Percentiles rank a stretch among this genome's conserved stretches.
phyloP scores from a whole-genome alignment of 805 yeast species.

The Spathaspora arborariae region DNA sequence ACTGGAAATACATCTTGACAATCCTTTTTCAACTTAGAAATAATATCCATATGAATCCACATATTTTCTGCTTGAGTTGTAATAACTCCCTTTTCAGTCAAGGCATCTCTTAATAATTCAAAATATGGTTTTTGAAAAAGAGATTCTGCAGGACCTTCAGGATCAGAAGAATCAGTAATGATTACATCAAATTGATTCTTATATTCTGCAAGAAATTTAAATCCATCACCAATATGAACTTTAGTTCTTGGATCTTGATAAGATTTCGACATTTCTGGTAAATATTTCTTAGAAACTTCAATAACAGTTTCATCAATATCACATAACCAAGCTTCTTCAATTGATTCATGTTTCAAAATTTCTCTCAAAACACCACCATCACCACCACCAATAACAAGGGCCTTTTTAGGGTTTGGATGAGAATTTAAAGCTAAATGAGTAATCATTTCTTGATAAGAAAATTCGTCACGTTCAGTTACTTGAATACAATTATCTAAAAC shows the following conservation, averaged over 20 bases:
- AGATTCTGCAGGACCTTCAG: slow-evolving; percentile 96
- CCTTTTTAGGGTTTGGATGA: slow-evolving; percentile 92
- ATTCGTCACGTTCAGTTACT: slow-evolving; percentile 96
- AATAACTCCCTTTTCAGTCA: slow-evolving; percentile 86
- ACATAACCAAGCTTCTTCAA: slow-evolving; percentile 87
- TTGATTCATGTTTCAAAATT: slow-evolving; percentile 79
- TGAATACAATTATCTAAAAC: slow-evolving; percentile 95
- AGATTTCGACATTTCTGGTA: slow-evolving; percentile 84
- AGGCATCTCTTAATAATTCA: slow-evolving; percentile 76
- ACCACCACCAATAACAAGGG: slow-evolving; percentile 96
- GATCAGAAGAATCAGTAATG: slow-evolving; percentile 96
- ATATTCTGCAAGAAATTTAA: slow-evolving; percentile 82
- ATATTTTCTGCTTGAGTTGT: slow-evolving; percentile 95
- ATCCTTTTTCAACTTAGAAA: slow-evolving; percentile 75
- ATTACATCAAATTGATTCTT: slow-evolving; percentile 89
- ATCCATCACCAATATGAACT: slow-evolving; percentile 95
- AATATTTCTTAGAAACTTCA: slow-evolving; percentile 76
- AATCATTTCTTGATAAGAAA: slow-evolving; percentile 97
- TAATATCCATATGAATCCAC: slow-evolving; percentile 86
- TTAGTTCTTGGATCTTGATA: slow-evolving; percentile 85
- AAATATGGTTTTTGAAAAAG: slow-evolving; percentile 92
- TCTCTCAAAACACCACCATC: slow-evolving; percentile 98
- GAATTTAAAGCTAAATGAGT: slow-evolving; percentile 88
- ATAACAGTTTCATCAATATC: slow-evolving; percentile 96
- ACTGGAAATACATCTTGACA: slow-evolving; percentile 85